Conservation (phyloP, 371 early-diverging fungal species). For the Mortierella sp. region DNA sequence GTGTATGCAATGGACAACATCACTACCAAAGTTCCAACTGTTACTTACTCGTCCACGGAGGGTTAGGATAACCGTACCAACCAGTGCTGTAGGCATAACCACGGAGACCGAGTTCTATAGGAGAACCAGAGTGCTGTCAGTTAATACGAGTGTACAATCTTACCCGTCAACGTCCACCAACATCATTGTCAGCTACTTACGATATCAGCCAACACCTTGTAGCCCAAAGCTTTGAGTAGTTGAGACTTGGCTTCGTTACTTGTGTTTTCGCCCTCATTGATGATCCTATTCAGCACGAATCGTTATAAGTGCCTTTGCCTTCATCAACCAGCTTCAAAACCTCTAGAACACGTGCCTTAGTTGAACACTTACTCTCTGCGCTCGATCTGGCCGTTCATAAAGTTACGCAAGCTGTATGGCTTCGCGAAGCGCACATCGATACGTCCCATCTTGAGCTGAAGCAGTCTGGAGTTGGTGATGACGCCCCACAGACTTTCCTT, state of each 20-base stretch:
- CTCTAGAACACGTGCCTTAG: no score
- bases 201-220: conserved; percentile 76
- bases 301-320: no score
- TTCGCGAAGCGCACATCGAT: conserved; percentile 83
- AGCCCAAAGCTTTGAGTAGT: conserved; percentile 41
- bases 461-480: conserved; percentile 63
- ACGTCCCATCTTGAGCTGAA: conserved; percentile 84
- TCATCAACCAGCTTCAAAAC: no score
- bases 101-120: conserved; percentile 71
- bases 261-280: conserved; percentile 26
- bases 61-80: conserved; percentile 85
- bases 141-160: not conserved
- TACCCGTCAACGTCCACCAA: not conserved
- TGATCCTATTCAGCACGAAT: conserved; percentile 16
- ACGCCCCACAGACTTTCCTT: conserved; percentile 82
- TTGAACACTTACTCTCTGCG: conserved; percentile 64
- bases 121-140: conserved; percentile 44
- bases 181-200: conserved; percentile 51
- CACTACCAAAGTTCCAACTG: not conserved
- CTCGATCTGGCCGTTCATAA: conserved; percentile 68
- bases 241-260: conserved; percentile 33
- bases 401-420: conserved; percentile 77
- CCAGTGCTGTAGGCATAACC: conserved; percentile 88
- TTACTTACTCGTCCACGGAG: conserved; percentile 78
- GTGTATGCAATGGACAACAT: not conserved